Percentiles rank a stretch among this genome's conserved stretches.
Evolutionary conservation across 306 rosid species (phyloP).

Genomic region (Ormosia emarginata): DNA sequence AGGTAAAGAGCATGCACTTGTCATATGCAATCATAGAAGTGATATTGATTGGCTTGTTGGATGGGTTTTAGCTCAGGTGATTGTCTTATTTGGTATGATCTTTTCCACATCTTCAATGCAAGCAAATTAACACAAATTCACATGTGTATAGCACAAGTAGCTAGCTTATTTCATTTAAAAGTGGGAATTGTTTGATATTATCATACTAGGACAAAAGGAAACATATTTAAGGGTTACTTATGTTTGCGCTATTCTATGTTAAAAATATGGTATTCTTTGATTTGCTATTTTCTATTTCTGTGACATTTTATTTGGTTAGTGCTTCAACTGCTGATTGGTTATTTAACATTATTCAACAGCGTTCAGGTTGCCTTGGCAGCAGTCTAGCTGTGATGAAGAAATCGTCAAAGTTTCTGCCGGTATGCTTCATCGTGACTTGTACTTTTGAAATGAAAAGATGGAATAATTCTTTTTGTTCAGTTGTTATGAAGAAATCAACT

Average conservation of each 20-base stretch:
- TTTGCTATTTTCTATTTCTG: not conserved
- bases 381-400: slow-evolving; percentile 95
- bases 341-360: slow-evolving; percentile 48
- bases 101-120: slow-evolving; percentile 21
- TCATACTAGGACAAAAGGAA: not conserved
- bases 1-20: slow-evolving; percentile 96
- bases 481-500: not conserved
- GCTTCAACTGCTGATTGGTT: slow-evolving; percentile 25
- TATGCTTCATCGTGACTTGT: slow-evolving; percentile 28
- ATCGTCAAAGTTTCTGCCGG: slow-evolving; percentile 86
- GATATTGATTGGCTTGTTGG: slow-evolving; percentile 99
- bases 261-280: not conserved
- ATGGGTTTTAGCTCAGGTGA: slow-evolving; percentile 96
- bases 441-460: slow-evolving; percentile 3
- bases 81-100: slow-evolving; percentile 30
- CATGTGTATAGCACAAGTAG: not conserved
- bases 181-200: not conserved
- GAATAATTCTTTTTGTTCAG: not conserved
- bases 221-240: not conserved
- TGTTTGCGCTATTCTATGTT: not conserved
- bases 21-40: slow-evolving; percentile 82
- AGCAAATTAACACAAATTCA: slow-evolving; percentile 20
- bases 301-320: slow-evolving; percentile 7
- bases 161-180: slow-evolving; percentile 11
- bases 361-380: slow-evolving; percentile 95